Evolutionary conservation across 306 rosid species (phyloP).

Genomic region (Phaseolus lunatus): DNA sequence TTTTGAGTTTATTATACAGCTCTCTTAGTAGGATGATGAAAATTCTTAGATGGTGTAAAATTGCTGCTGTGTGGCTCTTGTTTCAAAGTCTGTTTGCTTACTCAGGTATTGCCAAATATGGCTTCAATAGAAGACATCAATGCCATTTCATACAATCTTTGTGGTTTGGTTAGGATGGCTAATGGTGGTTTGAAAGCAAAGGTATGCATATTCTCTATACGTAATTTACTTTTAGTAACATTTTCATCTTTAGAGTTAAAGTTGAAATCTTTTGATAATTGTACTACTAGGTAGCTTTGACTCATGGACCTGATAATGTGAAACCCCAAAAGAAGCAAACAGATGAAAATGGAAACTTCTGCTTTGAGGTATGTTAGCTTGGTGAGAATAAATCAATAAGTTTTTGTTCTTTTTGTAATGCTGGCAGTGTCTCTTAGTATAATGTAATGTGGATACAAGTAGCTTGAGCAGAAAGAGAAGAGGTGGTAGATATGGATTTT

Average conservation of each 20-base stretch:
- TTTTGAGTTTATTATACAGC: slow-evolving; percentile 37
- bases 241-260: slow-evolving; percentile 37
- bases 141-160: slow-evolving; percentile 82
- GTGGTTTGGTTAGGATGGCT: slow-evolving; percentile 83
- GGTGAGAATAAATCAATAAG: not conserved
- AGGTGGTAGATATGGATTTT: slow-evolving; percentile 34
- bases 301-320: slow-evolving; percentile 96
- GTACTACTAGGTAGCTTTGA: slow-evolving; percentile 87
- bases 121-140: slow-evolving; percentile 81
- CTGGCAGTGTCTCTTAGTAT: slow-evolving; percentile 31
- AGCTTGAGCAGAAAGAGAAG: slow-evolving; percentile 42
- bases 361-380: slow-evolving; percentile 82
- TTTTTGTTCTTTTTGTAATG: not conserved
- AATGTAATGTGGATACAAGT: slow-evolving; percentile 31
- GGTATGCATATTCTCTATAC: slow-evolving; percentile 55
- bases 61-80: slow-evolving; percentile 27
- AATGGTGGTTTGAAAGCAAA: slow-evolving; percentile 76
- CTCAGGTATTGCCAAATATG: slow-evolving; percentile 97
- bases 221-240: slow-evolving; percentile 31
- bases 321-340: slow-evolving; percentile 87
- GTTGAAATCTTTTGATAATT: slow-evolving; percentile 38
- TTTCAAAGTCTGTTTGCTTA: slow-evolving; percentile 38
- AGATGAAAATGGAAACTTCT: slow-evolving; percentile 85
- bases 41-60: slow-evolving; percentile 33
- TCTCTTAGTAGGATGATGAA: slow-evolving; percentile 30